Base-by-base conservation (phyloP, 371 early-diverging fungal species). In the Mucor plumbeus region DNA sequence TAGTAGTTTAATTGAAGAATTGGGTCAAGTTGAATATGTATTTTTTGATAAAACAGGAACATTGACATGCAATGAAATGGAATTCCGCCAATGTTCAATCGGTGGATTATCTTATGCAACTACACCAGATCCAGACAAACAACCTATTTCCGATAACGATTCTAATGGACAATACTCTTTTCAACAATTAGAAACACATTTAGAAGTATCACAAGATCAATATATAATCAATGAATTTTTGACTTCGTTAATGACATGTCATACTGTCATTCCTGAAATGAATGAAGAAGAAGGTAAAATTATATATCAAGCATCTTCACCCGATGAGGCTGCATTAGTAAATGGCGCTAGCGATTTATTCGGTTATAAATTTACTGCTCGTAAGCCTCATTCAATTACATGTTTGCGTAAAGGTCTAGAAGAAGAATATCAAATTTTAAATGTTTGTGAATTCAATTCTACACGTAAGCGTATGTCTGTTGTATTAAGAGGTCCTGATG, bases 391-490 rank as follows among this genome's bases (percentile, higher is more conserved):
- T 57, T 92, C 94, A 0, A 94, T 97, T 58, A 88, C 84, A 19
- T 88, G 94, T 57, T 72, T 71, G n/a, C 84, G 89, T 35, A 81
- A 87, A 62, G 92, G 87, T 0, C 67, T 76, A 1, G 86, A 88
- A 35, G 57, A 79, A 40, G 90, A 92, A 65, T 95, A 87, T 70
- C 92, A 96, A 75, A 87, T 99, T 44, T 78, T 99, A 36, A 94
- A 95, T 70, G 92, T 97, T 56, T 94, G 94, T 77, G 99, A 99
- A 75, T 99, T 99, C 85, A 97, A 97, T 74, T 94, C 94, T 43
- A 96, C 97, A 17, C 87, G 99, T 41, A 99, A 99, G 74, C 90
- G 99, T 57, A 97, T 99, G 99, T 94, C 95, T 3, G 92, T 93
- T 3, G 79, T 99, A 34, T 83, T 97, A 14, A 88, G 95, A 19